Conservation (phyloP, 495 filamentous ascomycete species). For the Aspergillus nanangensis region DNA sequence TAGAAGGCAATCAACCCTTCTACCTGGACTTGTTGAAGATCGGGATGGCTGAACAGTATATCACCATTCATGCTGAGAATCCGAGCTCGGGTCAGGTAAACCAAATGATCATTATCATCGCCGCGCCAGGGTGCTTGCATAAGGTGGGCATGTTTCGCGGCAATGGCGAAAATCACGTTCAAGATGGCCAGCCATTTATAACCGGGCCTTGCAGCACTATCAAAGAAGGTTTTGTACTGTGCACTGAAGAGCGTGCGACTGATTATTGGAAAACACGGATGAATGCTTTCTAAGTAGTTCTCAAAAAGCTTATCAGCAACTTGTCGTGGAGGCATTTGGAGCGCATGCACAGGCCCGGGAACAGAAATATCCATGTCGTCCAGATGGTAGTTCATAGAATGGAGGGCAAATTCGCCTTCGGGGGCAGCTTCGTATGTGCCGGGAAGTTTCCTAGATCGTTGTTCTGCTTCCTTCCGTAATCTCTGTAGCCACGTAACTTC, state of each 20-base stretch:
- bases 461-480: slow-evolving; percentile 32
- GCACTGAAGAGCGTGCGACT: slow-evolving; percentile 40
- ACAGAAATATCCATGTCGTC: slow-evolving; percentile 52
- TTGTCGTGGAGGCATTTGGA: slow-evolving; percentile 49
- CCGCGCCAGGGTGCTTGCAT: slow-evolving; percentile 45
- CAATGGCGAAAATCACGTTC: slow-evolving; percentile 65
- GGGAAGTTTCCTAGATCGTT: slow-evolving; percentile 28
- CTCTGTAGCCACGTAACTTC: slow-evolving; percentile 60
- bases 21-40: slow-evolving; percentile 61
- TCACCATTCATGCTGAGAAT: slow-evolving; percentile 51
- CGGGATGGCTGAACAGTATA: slow-evolving; percentile 50
- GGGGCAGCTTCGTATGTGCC: slow-evolving; percentile 26
- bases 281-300: slow-evolving; percentile 54
- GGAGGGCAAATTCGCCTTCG: slow-evolving; percentile 30
- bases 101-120: slow-evolving; percentile 50
- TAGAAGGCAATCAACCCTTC: slow-evolving; percentile 58
- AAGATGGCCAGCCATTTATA: slow-evolving; percentile 58
- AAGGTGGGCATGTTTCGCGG: slow-evolving; percentile 53
- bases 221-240: slow-evolving; percentile 43
- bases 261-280: slow-evolving; percentile 59
- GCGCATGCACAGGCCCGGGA: slow-evolving; percentile 44
- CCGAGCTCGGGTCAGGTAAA: slow-evolving; percentile 59
- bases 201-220: slow-evolving; percentile 36
- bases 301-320: slow-evolving; percentile 52
- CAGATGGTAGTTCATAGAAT: slow-evolving; percentile 52